Evolutionary conservation across 2,329 filamentous ascomycete species (phyloP).

Genomic region (Pseudopithomyces maydicus): DNA sequence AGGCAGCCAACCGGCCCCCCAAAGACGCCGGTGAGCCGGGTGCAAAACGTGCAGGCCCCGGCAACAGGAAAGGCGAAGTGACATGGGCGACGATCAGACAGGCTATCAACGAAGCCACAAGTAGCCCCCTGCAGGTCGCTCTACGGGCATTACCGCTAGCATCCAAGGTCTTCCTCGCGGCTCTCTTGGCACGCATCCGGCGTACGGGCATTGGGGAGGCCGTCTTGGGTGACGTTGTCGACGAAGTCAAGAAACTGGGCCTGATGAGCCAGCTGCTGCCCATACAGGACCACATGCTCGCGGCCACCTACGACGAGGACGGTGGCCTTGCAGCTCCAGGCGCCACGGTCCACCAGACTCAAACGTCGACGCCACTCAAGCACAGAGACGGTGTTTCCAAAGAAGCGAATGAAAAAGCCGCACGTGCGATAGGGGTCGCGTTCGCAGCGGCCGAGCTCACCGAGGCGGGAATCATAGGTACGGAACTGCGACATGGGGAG

Average conservation of each 20-base stretch:
- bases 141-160: slow-evolving; percentile 80
- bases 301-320: slow-evolving; percentile 39
- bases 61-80: slow-evolving; percentile 61
- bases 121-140: slow-evolving; percentile 88
- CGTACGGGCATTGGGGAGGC: slow-evolving; percentile 87
- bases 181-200: slow-evolving; percentile 77
- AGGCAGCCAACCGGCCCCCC: slow-evolving; percentile 22
- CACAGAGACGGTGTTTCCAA: slow-evolving; percentile 21
- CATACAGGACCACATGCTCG: slow-evolving; percentile 66
- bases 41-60: slow-evolving; percentile 26
- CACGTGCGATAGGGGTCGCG: slow-evolving; percentile 63
- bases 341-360: slow-evolving; percentile 14
- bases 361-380: slow-evolving; percentile 8
- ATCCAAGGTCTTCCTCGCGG: slow-evolving; percentile 84
- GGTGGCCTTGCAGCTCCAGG: slow-evolving; percentile 3
- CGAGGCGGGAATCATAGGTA: slow-evolving; percentile 83
- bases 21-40: slow-evolving; percentile 28
- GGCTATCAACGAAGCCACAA: slow-evolving; percentile 93
- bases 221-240: slow-evolving; percentile 84
- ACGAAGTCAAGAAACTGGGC: slow-evolving; percentile 77
- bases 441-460: slow-evolving; percentile 80
- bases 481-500: slow-evolving; percentile 80
- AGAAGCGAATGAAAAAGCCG: slow-evolving; percentile 41
- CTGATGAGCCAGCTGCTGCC: slow-evolving; percentile 64
- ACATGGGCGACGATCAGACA: slow-evolving; percentile 93